Percentiles rank a stretch among this genome's conserved stretches.
phyloP scores from a whole-genome alignment of 352 stramenopile genomes.

The Globisporangium spinosum region DNA sequence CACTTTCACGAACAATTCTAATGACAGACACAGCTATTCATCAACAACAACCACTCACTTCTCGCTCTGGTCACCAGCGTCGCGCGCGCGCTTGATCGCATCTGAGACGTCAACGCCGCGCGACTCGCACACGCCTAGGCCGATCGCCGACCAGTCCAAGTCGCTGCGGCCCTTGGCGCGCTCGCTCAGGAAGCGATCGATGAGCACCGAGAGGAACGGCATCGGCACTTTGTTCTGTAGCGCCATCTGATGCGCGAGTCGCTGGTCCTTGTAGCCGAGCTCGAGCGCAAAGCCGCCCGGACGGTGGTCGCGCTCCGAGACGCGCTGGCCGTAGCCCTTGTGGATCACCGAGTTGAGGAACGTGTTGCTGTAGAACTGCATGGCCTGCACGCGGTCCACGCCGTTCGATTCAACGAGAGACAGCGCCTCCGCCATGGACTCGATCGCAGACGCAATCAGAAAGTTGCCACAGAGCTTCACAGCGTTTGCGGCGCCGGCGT shows the following conservation, averaged over 20 bases:
- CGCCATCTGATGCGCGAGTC: constrained; percentile 55
- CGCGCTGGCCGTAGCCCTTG: constrained; percentile 74
- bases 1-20: neutral
- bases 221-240: constrained; percentile 54
- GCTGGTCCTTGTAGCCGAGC: constrained; percentile 72
- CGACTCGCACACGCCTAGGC: constrained; percentile 51
- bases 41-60: neutral
- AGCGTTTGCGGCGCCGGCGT: constrained; percentile 61
- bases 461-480: constrained; percentile 85
- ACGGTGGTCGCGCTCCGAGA: constrained; percentile 71
- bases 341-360: constrained; percentile 83
- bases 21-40: neutral
- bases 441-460: constrained; percentile 74
- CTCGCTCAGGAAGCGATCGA: constrained; percentile 65
- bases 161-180: constrained; percentile 53
- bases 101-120: constrained; percentile 52
- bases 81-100: constrained; percentile 31
- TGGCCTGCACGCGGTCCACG: constrained; percentile 67
- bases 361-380: constrained; percentile 73
- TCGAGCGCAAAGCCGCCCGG: constrained; percentile 72
- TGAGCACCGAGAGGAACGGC: constrained; percentile 72
- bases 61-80: neutral
- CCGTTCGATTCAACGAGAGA: constrained; percentile 64
- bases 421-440: constrained; percentile 70
- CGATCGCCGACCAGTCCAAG: constrained; percentile 77